Evolutionary conservation across 352 stramenopile genomes (phyloP), one percentile per base, ranked within the genome.

Genomic region (Pythium rhizo-oryzae): DNA sequence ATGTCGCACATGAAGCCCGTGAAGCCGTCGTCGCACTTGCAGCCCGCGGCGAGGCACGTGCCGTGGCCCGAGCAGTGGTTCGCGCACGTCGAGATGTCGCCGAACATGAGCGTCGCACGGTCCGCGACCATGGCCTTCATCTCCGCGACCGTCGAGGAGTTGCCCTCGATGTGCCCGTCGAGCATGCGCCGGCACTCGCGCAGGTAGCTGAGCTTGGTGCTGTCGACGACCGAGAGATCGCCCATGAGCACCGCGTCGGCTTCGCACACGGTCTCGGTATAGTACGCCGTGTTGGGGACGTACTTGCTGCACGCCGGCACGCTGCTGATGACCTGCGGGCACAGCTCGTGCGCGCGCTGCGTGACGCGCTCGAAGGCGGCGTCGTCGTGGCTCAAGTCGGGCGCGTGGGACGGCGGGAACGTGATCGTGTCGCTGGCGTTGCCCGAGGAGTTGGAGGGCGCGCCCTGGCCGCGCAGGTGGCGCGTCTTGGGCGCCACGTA

Each of bases 131-230:
- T 46, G 25, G 37, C 16, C 9, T 55, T 6, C 24, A 60, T 58
- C 39, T 75, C 69, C 0, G 8, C 30, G 19, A 47, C n/a, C 1
- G 52, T 70, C 49, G 69, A 64, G 39, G 49, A 39, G 33, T 74
- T 71, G 16, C 56, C 35, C 12, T 68, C 69, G 49, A 77, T 66
- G 37, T 50, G 55, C 21, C 39, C 55, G 47, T 77, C 74, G 15
- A 80, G 11, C 23, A 75, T 62, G n/a, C 74, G 74, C 8, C 74
- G 74, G 55, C 74, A 80, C 30, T 77, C 66, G 49, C 74, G 70
- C 33, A 80, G 41, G 70, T 76, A 77, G 35, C 37, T 57, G 46
- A 80, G 11, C 60, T 80, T 80, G 58, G 70, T 70, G 59, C 63
- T 62, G 55, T 80, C 74, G 18, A 80, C 60, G 23, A 69, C 67